Conservation (phyloP, 129 eudicot genomes). For the Escallonia rubra region DNA sequence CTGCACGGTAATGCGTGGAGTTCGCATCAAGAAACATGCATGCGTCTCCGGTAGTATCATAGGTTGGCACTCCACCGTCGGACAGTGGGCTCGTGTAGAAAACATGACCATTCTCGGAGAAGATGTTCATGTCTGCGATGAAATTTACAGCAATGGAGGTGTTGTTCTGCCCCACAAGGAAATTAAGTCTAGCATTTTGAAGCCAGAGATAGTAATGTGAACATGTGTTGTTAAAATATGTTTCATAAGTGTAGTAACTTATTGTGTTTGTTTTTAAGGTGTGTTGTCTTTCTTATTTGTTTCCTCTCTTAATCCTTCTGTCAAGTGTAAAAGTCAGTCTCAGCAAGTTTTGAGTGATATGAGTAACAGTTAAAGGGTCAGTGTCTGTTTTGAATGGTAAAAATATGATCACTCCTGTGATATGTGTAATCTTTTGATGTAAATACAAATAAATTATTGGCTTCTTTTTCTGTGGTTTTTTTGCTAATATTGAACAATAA, state of each 20-base stretch:
- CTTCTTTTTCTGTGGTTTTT: too few relatives aligned
- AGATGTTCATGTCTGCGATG: conserved; percentile 92
- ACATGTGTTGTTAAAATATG: conserved; percentile 7
- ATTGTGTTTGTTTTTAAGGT: neutral
- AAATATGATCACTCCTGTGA: neutral
- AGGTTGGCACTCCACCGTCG: conserved; percentile 97
- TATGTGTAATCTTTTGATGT: conserved; percentile 21
- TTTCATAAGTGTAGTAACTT: conserved; percentile 16
- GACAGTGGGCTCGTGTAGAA: conserved; percentile 93
- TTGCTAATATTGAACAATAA: too few relatives aligned
- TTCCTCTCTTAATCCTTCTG: conserved; percentile 3
- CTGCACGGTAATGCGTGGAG: conserved; percentile 93
- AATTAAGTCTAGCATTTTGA: conserved; percentile 86
- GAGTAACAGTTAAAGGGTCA: neutral
- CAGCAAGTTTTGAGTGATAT: conserved; percentile 16
- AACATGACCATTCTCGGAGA: conserved; percentile 98
- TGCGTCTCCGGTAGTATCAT: conserved; percentile 81
- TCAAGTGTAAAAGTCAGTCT: conserved; percentile 27
- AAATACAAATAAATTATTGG: conserved; percentile 20
- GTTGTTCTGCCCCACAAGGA: conserved; percentile 97
- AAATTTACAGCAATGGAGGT: conserved; percentile 89
- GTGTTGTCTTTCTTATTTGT: conserved; percentile 14
- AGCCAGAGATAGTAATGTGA: conserved; percentile 99
- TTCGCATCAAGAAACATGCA: conserved; percentile 82
- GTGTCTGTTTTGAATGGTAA: neutral